Conservation (phyloP, 192 early-diverging fungal genomes). For the Gonapodya prolifera region DNA sequence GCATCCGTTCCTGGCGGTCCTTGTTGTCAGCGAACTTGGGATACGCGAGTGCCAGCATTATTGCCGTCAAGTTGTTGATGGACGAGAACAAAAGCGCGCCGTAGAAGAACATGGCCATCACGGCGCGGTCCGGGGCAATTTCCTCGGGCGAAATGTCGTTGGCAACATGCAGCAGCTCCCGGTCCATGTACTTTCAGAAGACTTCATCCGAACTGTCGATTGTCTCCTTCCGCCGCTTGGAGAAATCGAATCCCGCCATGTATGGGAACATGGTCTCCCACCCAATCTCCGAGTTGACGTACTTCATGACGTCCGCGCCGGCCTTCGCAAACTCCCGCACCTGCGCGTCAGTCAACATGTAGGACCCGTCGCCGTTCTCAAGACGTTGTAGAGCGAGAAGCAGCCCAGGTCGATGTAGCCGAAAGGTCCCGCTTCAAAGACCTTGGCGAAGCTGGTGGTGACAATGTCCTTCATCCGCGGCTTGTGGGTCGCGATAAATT, state of each 20-base stretch:
- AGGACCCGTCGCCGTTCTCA: neutral
- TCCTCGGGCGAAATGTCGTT: neutral
- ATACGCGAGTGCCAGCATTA: neutral
- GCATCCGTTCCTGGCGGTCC: neutral
- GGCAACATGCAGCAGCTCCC: neutral
- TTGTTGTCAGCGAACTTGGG: neutral
- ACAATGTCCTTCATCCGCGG: neutral
- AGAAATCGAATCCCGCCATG: neutral
- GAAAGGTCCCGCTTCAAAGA: neutral
- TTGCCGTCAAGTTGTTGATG: neutral
- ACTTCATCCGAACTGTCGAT: neutral
- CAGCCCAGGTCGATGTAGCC: neutral
- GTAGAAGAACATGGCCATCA: slow-evolving; percentile 2
- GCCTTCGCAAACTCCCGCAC: neutral
- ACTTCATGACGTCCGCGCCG: slow-evolving; percentile 3
- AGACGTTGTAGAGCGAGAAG: slow-evolving; percentile 1
- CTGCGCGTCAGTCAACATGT: neutral
- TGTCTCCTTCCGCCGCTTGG: neutral
- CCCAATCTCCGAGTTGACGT: slow-evolving; percentile 2
- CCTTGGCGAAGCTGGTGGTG: neutral
- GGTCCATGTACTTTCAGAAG: neutral
- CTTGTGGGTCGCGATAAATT: neutral
- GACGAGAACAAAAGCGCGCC: slow-evolving; percentile 1
- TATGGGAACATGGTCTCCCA: slow-evolving; percentile 1
- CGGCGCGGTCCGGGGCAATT: neutral